Conservation (phyloP, 2,329 filamentous ascomycete species). For the Beauveria varroae region DNA sequence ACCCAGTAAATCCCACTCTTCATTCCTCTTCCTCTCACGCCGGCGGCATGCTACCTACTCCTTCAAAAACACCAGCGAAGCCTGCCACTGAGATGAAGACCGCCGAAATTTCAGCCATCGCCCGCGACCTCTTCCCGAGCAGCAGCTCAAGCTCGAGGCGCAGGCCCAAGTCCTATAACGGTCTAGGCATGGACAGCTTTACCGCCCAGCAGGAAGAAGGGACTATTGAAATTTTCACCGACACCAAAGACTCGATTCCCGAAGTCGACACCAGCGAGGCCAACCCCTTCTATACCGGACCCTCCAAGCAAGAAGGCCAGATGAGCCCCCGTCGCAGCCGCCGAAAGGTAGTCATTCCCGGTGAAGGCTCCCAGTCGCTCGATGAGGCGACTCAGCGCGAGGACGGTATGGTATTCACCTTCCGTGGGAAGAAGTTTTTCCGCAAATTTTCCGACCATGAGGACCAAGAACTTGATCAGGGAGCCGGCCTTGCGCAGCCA, state of each 20-base stretch:
- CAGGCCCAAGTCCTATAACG: conserved; percentile 45
- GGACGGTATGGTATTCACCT: conserved; percentile 68
- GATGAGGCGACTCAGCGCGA: conserved; percentile 57
- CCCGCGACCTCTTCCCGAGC: conserved; percentile 55
- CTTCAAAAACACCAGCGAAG: conserved; percentile 70
- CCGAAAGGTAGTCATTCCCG: conserved; percentile 46
- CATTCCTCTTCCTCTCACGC: conserved; percentile 18
- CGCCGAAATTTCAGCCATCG: conserved; percentile 45
- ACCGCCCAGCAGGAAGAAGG: conserved; percentile 46
- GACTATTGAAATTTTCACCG: conserved; percentile 67
- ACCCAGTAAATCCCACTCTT: conserved; percentile 16
- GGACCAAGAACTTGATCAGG: conserved; percentile 28
- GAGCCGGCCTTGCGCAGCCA: conserved; percentile 31
- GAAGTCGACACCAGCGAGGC: conserved; percentile 55
- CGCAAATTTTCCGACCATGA: conserved; percentile 52
- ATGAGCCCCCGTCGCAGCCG: conserved; percentile 45
- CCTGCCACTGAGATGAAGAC: conserved; percentile 43
- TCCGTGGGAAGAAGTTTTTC: conserved; percentile 75
- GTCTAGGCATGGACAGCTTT: conserved; percentile 51
- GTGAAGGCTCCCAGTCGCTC: conserved; percentile 50
- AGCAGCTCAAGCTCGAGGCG: conserved; percentile 52
- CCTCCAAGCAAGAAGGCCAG: conserved; percentile 25
- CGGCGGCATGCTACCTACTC: conserved; percentile 62
- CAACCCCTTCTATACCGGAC: conserved; percentile 63
- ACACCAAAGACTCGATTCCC: conserved; percentile 71